Base-by-base conservation (phyloP, 2,329 filamentous ascomycete genomes). In the Venturiaceae sp. region DNA sequence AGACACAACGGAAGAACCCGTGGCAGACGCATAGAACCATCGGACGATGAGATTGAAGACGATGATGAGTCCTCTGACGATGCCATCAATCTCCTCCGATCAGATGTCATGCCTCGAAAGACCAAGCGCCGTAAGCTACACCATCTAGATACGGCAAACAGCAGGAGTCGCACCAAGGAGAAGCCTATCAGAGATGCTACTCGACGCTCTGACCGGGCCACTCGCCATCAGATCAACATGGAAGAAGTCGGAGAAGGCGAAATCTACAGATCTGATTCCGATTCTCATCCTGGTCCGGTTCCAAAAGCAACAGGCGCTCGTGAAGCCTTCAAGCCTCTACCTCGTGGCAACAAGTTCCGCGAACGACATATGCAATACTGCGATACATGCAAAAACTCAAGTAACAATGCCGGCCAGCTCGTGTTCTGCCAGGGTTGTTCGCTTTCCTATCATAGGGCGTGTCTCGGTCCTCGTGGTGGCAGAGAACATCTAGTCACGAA, bases 401-500 rank as follows among this genome's bases (percentile, higher is more conserved):
- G 52, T 39, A 58, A 41, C 37, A 19, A 28, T 21, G 19, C 44
- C 13, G 47, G 60, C 11, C 52, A 56, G 75, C 76, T 99, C 26
- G 80, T 99, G 34, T 85, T 86, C 67, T 99, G 94, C 65, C 95
- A 99, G 73, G 94, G 94, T 32, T 99, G 94, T 69, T 90, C 86
- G 1, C 77, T 86, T 53, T 80, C 88, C 0, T 96, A 90, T 64
- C 94, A 99, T 72, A 90, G 88, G 69, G 75, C 74, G 41, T 99
- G 94, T 67, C 78, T 99, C 30, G 91, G 92, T 1, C 77, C 80
- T 53, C 83, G 94, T 54, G 82, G 80, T 55, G 76, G 71, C 13
- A 82, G 94, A 61, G 90, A 96, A n/a, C 94, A 97, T 69, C 75
- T 94, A 36, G 90, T 90, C 9, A 97, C 91, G 26, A 99, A 97